phyloP scores from a whole-genome alignment of 2,329 filamentous ascomycete genomes.

The Trichoderma harzianum region DNA sequence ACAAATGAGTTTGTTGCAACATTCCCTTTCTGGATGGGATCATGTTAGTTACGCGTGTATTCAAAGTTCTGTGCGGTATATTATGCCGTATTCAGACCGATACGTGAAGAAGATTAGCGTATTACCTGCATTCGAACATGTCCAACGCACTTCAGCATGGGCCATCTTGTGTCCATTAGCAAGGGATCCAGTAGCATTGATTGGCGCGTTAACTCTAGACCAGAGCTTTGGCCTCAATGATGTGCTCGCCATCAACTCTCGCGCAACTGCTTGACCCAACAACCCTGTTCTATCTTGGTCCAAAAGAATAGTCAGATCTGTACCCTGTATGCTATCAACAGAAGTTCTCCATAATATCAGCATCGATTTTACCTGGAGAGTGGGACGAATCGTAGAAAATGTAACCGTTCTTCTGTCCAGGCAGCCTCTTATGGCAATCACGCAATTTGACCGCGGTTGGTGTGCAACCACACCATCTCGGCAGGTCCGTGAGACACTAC shows the following conservation, averaged over 20 bases:
- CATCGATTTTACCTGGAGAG: not conserved
- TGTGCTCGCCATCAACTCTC: not conserved
- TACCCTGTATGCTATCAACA: not conserved
- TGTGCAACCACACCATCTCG: slow-evolving; percentile 11
- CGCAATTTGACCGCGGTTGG: slow-evolving; percentile 12
- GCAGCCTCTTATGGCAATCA: slow-evolving; percentile 1
- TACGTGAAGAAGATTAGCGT: not conserved
- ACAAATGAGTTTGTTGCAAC: not conserved
- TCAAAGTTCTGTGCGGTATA: not conserved
- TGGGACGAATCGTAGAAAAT: not conserved
- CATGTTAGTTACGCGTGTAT: not conserved
- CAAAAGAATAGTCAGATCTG: not conserved
- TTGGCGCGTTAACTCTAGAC: not conserved
- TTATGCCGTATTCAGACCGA: not conserved
- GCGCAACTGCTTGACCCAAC: not conserved
- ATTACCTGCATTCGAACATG: not conserved
- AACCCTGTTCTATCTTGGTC: not conserved
- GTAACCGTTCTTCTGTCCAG: not conserved
- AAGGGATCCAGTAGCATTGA: not conserved
- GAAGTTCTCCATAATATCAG: not conserved
- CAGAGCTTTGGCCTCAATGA: not conserved
- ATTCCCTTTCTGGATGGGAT: not conserved
- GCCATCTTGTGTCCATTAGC: not conserved
- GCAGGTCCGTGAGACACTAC: slow-evolving; percentile 6
- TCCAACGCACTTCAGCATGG: not conserved